Percentiles rank a stretch among this genome's conserved stretches.
Evolutionary conservation across 148 eudicot species (phyloP).

Genomic region (Persicaria maculosa): DNA sequence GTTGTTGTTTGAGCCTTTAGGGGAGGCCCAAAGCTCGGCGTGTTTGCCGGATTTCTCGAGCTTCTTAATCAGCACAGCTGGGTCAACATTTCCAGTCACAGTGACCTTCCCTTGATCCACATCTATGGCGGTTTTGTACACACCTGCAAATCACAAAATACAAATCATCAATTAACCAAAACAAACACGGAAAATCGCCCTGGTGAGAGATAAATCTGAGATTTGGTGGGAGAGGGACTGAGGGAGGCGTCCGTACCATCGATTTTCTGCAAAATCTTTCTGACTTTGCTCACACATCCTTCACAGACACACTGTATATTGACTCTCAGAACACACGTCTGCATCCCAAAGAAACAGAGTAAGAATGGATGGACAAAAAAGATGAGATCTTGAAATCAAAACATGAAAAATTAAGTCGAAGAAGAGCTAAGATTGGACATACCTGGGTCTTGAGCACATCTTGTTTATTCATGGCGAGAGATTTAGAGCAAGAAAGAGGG

Average conservation of each 20-base stretch:
- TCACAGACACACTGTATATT: conserved; percentile 90
- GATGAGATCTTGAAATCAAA: not conserved
- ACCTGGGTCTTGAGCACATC: conserved; percentile 16
- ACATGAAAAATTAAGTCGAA: too few relatives aligned
- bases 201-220: not conserved
- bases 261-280: conserved; percentile 60
- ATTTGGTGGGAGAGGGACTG: not conserved
- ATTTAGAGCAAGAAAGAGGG: too few relatives aligned
- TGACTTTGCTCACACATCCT: conserved; percentile 77
- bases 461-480: conserved; percentile 15
- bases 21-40: conserved; percentile 67
- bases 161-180: not conserved
- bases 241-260: conserved; percentile 43
- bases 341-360: conserved; percentile 12
- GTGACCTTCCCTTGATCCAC: conserved; percentile 75
- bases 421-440: not conserved
- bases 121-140: conserved; percentile 43
- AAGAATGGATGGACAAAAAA: not conserved
- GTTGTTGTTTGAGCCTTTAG: conserved; percentile 23
- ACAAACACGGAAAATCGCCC: not conserved
- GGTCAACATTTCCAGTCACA: conserved; percentile 70
- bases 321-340: conserved; percentile 75
- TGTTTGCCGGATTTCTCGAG: conserved; percentile 73
- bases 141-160: conserved; percentile 35
- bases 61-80: conserved; percentile 49